phyloP scores from a whole-genome alignment of 352 stramenopile genomes.

The Phytopythium vexans region DNA sequence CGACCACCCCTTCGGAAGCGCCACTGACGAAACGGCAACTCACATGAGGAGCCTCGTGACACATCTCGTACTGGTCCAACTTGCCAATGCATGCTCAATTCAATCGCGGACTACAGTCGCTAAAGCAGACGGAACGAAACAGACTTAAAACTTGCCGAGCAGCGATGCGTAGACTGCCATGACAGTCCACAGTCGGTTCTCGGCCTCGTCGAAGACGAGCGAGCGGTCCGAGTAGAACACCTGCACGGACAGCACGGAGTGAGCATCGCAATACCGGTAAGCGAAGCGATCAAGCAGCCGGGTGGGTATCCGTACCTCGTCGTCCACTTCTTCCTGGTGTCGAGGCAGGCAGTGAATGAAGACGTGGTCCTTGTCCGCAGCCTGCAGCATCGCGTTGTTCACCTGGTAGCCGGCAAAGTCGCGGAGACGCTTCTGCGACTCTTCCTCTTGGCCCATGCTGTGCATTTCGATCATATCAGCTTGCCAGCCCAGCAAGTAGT shows the following conservation, averaged over 20 bases:
- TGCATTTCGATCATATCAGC: too few species aligned
- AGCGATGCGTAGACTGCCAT: conserved; percentile 93
- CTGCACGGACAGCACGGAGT: conserved; percentile 8
- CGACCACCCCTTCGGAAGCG: too few species aligned
- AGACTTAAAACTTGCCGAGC: conserved; percentile 49
- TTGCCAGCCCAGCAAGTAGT: too few species aligned
- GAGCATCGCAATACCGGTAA: neutral
- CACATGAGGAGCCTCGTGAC: too few species aligned
- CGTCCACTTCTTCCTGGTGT: conserved; percentile 96
- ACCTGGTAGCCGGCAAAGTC: conserved; percentile 96
- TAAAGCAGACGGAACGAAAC: neutral
- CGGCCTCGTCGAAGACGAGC: conserved; percentile 96
- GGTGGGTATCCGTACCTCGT: conserved; percentile 77
- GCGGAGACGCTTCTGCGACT: conserved; percentile 90
- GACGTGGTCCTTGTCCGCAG: conserved; percentile 89
- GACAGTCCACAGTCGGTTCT: conserved; percentile 99
- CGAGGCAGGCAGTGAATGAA: conserved; percentile 98
- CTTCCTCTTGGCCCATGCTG: conserved; percentile 93
- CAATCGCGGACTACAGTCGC: too few species aligned
- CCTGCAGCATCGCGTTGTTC: conserved; percentile 90
- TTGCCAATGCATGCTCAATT: too few species aligned
- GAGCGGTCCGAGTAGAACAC: conserved; percentile 95
- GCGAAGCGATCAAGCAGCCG: neutral
- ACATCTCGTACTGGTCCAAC: too few species aligned
- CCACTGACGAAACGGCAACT: too few species aligned